Conservation (phyloP, 371 early-diverging fungal genomes). For the Apophysomyces elegans region DNA sequence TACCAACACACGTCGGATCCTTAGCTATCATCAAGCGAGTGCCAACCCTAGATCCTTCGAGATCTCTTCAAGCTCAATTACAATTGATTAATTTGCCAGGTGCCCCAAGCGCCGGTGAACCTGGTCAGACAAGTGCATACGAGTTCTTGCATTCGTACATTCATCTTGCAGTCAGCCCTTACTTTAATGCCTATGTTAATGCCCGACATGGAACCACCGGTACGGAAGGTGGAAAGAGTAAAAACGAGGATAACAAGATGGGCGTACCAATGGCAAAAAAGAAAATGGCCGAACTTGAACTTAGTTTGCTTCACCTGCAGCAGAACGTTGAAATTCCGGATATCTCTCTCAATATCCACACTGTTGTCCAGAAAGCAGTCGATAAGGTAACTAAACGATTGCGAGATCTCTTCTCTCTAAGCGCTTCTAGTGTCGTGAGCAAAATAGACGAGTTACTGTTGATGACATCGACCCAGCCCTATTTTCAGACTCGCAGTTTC, state of each 20-base stretch:
- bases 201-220: slow-evolving; percentile 66
- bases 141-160: slow-evolving; percentile 92
- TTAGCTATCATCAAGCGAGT: slow-evolving; percentile 89
- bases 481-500: slow-evolving; percentile 81
- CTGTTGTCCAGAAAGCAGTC: slow-evolving; percentile 80
- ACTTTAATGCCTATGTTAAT: slow-evolving; percentile 92
- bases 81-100: slow-evolving; percentile 95
- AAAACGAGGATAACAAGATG: slow-evolving; percentile 86
- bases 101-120: slow-evolving; percentile 65
- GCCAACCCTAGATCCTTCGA: slow-evolving; percentile 74
- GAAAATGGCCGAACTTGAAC: slow-evolving; percentile 97
- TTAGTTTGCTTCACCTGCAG: slow-evolving; percentile 92
- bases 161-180: slow-evolving; percentile 95
- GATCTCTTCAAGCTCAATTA: slow-evolving; percentile 81
- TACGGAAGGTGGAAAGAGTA: slow-evolving; percentile 38
- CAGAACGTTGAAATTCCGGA: slow-evolving; percentile 98
- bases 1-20: slow-evolving; percentile 77
- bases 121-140: slow-evolving; percentile 76
- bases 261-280: slow-evolving; percentile 95
- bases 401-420: neutral
- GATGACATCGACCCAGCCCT: slow-evolving; percentile 73
- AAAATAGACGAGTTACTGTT: slow-evolving; percentile 68
- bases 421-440: slow-evolving; percentile 58
- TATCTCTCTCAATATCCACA: slow-evolving; percentile 84
- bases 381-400: slow-evolving; percentile 56